Percentiles rank a stretch among this genome's conserved stretches.
Conservation (phyloP, 306 rosid species). For the Vicia sativa region DNA sequence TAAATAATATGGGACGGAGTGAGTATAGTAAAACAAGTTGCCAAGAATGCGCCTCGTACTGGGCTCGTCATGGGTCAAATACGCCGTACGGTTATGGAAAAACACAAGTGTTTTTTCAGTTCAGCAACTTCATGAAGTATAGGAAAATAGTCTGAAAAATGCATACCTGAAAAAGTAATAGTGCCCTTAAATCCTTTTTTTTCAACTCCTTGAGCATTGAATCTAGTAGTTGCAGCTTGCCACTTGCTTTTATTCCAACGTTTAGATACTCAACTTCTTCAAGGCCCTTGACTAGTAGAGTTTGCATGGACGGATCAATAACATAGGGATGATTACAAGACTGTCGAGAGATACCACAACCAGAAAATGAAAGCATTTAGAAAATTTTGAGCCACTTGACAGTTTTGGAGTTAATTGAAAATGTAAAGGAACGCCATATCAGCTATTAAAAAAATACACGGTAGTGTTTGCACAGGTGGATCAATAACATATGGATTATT, state of each 20-base stretch:
- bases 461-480: not conserved
- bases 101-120: not conserved
- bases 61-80: not conserved
- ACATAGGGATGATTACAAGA: constrained; percentile 88
- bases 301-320: constrained; percentile 49
- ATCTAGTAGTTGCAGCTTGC: constrained; percentile 89
- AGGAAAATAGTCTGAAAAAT: constrained; percentile 2
- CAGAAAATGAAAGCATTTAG: constrained; percentile 12
- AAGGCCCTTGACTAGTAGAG: constrained; percentile 49
- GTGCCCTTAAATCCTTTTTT: constrained; percentile 58
- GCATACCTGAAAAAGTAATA: constrained; percentile 79
- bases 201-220: constrained; percentile 76
- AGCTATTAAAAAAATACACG: constrained; percentile 14
- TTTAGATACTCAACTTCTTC: constrained; percentile 50
- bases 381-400: constrained; percentile 30
- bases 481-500: no score
- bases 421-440: constrained; percentile 15
- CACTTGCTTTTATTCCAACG: constrained; percentile 79
- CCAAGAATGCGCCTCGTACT: not conserved
- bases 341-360: constrained; percentile 52
- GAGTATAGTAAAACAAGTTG: no score
- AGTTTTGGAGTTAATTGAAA: constrained; percentile 23
- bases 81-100: not conserved
- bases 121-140: not conserved
- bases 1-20: no score